Evolutionary conservation across 139 green algal genomes (phyloP), one percentile per base, ranked within the genome.

Genomic region (Volvox reticuliferus): DNA sequence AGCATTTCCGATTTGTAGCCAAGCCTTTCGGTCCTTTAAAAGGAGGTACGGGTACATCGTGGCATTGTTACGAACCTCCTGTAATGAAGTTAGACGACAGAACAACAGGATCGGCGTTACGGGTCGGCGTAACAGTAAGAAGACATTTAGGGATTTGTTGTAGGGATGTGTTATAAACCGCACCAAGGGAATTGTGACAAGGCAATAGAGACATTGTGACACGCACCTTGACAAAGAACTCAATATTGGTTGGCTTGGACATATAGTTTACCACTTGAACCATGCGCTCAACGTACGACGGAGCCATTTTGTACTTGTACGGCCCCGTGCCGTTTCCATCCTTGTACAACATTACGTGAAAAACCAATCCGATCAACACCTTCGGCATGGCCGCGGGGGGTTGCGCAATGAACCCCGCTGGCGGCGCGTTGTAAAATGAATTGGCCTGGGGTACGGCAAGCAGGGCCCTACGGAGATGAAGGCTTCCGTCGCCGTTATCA

Each of bases 331-430:
- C 68, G 36, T 61, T 37, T 1, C 9, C 30, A 35, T 68, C 68
- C 0, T 20, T 81, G 84, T 89, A 89, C 36, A 69, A 30, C 84
- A 89, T 37, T 26, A 89, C 24, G 84, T 89, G 84, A 37, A 89
- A 80, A 0, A 89, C 84, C 36, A 89, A 17, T 26, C 55, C 55
- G 0, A 81, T 19, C 19, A 50, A 12, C 1, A 89, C 26, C 36
- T n/a, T 21, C 14, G 84, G 36, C 33, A 89, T 37, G 17, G 22
- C 36, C 19, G n/a, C 18, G 0, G 84, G 84, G 1, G 71, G 71
- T 20, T 79, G n/a, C 21, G 32, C 71, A n/a, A 6, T 30, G 21
- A 79, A 79, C 2, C 28, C 71, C 26, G 71, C 26, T 18, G 71
- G 71, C 26, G 71, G 71, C 71, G 32, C 1, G 14, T 14, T 6